A percentile compares a stretch with the other conserved stretches of the same genome.
phyloP scores from a whole-genome alignment of 805 yeast species.

The Candida cerambycidarum region DNA sequence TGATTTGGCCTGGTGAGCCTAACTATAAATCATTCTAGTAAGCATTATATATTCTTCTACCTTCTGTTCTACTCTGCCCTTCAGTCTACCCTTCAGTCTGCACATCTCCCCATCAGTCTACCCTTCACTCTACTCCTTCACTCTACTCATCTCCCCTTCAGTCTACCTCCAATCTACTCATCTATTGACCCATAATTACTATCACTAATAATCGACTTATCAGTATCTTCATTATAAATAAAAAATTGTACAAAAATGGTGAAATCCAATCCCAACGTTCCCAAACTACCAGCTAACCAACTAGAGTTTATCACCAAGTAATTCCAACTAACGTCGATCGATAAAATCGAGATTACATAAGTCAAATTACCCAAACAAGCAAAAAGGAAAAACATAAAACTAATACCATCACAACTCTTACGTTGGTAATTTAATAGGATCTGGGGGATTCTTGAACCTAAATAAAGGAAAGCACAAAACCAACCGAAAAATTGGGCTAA shows the following conservation, averaged over 20 bases:
- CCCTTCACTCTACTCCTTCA: no score
- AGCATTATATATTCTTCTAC: no score
- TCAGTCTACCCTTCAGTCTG: no score
- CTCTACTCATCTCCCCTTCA: no score
- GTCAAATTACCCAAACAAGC: slow-evolving; percentile 94
- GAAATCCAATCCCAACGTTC: slow-evolving; percentile 82
- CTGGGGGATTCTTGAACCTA: slow-evolving; percentile 93
- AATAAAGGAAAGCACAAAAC: slow-evolving; percentile 69
- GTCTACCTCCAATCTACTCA: neutral
- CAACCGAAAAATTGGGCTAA: slow-evolving; percentile 88
- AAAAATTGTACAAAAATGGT: slow-evolving; percentile 85
- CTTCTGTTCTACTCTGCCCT: no score
- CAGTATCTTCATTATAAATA: slow-evolving; percentile 52
- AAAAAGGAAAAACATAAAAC: slow-evolving; percentile 88
- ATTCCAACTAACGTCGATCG: slow-evolving; percentile 66
- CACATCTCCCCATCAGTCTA: no score
- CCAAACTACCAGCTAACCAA: slow-evolving; percentile 91
- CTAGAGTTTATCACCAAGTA: slow-evolving; percentile 81
- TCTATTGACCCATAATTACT: slow-evolving; percentile 11
- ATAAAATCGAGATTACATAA: slow-evolving; percentile 81
- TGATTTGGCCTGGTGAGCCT: no score
- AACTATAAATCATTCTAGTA: no score
- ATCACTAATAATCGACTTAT: slow-evolving; percentile 8
- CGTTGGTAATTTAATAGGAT: slow-evolving; percentile 79
- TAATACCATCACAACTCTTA: slow-evolving; percentile 93